Evolutionary conservation across 148 eudicot species (phyloP).

Genomic region (Pouteria glomerata): DNA sequence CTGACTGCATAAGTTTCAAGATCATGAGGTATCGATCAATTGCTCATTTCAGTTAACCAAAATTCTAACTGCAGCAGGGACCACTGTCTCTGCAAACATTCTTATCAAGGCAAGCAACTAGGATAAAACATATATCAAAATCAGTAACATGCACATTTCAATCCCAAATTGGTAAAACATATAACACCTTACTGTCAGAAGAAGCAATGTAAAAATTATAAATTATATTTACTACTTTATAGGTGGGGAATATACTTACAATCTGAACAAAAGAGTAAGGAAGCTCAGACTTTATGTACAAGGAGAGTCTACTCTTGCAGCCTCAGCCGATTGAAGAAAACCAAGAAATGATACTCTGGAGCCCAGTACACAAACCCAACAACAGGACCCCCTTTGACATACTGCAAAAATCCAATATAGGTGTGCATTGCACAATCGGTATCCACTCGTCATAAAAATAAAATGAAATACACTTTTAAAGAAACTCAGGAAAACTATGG

Average conservation of each 20-base stretch:
- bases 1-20: too few species aligned
- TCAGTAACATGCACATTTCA: neutral
- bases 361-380: slow-evolving; percentile 96
- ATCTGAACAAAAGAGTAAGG: slow-evolving; percentile 10
- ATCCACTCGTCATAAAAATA: neutral
- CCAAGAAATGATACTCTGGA: slow-evolving; percentile 79
- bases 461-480: neutral
- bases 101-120: neutral
- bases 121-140: neutral
- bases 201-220: neutral
- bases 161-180: neutral
- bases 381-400: slow-evolving; percentile 81
- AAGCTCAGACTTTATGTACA: slow-evolving; percentile 20
- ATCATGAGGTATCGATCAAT: neutral
- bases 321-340: slow-evolving; percentile 83
- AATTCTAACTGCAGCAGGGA: neutral
- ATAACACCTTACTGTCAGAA: neutral
- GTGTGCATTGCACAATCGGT: slow-evolving; percentile 5
- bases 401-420: slow-evolving; percentile 42
- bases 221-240: neutral
- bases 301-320: slow-evolving; percentile 46
- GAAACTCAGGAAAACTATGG: neutral
- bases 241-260: slow-evolving; percentile 20
- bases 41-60: neutral
- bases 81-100: neutral